phyloP scores from a whole-genome alignment of 306 rosid species.

The Fagus sylvatica region DNA sequence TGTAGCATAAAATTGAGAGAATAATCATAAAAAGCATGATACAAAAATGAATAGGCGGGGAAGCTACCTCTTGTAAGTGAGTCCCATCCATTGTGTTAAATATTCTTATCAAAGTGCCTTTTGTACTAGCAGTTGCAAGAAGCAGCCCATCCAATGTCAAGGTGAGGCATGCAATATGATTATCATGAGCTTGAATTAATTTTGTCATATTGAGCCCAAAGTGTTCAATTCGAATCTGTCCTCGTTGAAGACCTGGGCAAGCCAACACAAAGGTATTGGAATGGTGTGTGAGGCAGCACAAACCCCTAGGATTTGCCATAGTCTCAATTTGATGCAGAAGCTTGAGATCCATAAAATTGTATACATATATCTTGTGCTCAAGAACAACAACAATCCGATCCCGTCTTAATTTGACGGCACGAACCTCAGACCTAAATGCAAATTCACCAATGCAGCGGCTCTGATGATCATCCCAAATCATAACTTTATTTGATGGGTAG shows the following conservation, averaged over 20 bases:
- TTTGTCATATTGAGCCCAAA: conserved; percentile 81
- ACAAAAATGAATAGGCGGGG: conserved; percentile 21
- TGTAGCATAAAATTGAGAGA: conserved; percentile 19
- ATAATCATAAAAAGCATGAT: conserved; percentile 3
- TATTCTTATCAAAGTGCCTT: conserved; percentile 92
- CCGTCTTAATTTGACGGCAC: conserved; percentile 76
- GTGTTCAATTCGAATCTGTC: conserved; percentile 85
- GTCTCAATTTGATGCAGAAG: conserved; percentile 93
- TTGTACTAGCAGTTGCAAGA: conserved; percentile 92
- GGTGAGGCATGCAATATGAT: conserved; percentile 77
- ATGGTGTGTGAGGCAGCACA: conserved; percentile 83
- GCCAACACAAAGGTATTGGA: conserved; percentile 83
- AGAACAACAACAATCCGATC: conserved; percentile 86
- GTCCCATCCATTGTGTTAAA: conserved; percentile 97
- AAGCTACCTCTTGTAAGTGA: conserved; percentile 80
- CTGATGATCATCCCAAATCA: conserved; percentile 97
- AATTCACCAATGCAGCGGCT: conserved; percentile 83
- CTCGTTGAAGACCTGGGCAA: conserved; percentile 78
- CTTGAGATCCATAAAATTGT: conserved; percentile 76
- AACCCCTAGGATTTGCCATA: conserved; percentile 78
- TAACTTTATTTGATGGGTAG: conserved; percentile 83
- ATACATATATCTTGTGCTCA: conserved; percentile 88
- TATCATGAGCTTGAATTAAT: conserved; percentile 76
- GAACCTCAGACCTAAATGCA: conserved; percentile 82
- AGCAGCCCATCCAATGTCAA: conserved; percentile 92